Conservation (phyloP, 768 basidiomycete genomes). For the Coprinopsis marcescibilis region DNA sequence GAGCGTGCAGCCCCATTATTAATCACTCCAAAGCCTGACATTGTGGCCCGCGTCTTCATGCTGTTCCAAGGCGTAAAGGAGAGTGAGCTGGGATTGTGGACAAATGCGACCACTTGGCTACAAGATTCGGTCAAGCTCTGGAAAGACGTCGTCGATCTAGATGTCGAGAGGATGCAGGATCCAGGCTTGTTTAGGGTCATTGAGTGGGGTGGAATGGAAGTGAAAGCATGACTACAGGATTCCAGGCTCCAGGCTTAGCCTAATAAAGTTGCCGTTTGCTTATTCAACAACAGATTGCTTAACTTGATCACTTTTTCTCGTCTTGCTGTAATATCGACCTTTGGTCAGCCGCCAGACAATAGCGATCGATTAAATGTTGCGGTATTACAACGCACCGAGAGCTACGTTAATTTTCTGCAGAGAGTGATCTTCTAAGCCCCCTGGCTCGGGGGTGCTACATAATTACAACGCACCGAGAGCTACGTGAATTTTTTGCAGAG, state of each 20-base stretch:
- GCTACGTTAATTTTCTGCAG: too few species aligned
- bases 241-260: too few species aligned
- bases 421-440: too few species aligned
- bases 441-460: too few species aligned
- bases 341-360: neutral
- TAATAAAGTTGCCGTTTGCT: too few species aligned
- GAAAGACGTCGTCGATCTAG: slow-evolving; percentile 29
- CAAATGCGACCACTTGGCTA: slow-evolving; percentile 14
- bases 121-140: slow-evolving; percentile 22
- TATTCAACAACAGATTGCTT: too few species aligned
- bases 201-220: neutral
- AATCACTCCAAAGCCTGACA: slow-evolving; percentile 36
- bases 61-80: slow-evolving; percentile 32
- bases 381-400: too few species aligned
- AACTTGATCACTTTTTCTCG: too few species aligned
- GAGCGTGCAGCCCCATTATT: slow-evolving; percentile 31
- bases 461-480: too few species aligned
- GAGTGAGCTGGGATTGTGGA: slow-evolving; percentile 22
- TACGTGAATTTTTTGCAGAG: too few species aligned
- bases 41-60: slow-evolving; percentile 42
- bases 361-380: neutral
- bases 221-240: too few species aligned
- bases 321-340: neutral
- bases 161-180: slow-evolving; percentile 20
- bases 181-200: neutral